Evolutionary conservation across 441 rosid genomes (phyloP).

Genomic region (Pelargonium myrrhifolium): DNA sequence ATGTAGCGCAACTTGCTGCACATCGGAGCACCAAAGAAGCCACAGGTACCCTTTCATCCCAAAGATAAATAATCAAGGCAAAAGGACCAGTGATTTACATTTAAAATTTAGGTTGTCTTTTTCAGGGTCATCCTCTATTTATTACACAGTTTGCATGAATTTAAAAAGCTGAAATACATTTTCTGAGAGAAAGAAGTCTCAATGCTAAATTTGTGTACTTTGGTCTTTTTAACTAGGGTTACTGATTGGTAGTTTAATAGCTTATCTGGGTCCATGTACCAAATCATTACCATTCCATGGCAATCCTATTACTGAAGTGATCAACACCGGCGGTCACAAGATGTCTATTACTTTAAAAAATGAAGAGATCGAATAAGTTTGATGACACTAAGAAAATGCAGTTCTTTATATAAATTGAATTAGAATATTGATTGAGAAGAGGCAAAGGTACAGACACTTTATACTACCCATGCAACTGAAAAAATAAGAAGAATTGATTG

Average conservation of each 20-base stretch:
- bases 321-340: neutral
- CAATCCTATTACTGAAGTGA: neutral
- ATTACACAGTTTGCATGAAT: neutral
- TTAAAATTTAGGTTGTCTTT: neutral
- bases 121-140: neutral
- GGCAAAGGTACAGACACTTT: neutral
- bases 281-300: neutral
- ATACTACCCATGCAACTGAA: neutral
- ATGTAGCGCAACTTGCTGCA: neutral
- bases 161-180: neutral
- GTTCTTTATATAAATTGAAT: neutral
- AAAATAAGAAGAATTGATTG: conserved; percentile 10
- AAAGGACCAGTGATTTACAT: neutral
- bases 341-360: neutral
- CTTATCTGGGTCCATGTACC: neutral
- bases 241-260: neutral
- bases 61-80: no score
- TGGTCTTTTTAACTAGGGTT: neutral
- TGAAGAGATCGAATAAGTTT: neutral
- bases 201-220: neutral
- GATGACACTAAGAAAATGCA: neutral
- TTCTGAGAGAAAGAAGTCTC: neutral
- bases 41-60: no score
- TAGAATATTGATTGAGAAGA: neutral
- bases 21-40: no score